Evolutionary conservation across 345 rosid genomes (phyloP).

Genomic region (Pseudoturritis turrita): DNA sequence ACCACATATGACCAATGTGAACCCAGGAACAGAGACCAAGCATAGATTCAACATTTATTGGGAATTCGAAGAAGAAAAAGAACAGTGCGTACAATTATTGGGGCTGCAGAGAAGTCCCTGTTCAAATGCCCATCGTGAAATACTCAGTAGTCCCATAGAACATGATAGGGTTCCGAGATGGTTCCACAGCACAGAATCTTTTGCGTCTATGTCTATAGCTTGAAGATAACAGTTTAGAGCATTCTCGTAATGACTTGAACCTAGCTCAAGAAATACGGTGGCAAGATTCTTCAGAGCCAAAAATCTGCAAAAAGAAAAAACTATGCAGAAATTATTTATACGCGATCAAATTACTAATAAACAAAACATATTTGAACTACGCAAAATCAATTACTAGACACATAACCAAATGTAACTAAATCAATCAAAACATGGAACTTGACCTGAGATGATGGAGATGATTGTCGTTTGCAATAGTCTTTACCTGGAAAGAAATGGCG

Average conservation of each 20-base stretch:
- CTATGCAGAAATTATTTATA: not conserved
- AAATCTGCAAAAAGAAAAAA: constrained; percentile 53
- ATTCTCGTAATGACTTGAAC: constrained; percentile 69
- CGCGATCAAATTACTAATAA: not conserved
- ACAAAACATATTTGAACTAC: not conserved
- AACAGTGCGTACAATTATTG: constrained; percentile 66
- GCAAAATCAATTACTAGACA: constrained; percentile 10
- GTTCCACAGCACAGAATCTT: constrained; percentile 97
- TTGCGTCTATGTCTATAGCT: constrained; percentile 95
- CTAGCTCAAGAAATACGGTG: constrained; percentile 83
- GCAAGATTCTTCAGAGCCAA: constrained; percentile 95
- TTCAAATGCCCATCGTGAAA: constrained; percentile 98
- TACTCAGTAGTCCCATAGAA: constrained; percentile 85
- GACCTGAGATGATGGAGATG: constrained; percentile 93
- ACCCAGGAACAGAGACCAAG: not conserved
- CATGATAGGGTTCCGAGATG: constrained; percentile 97
- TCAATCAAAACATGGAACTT: not conserved
- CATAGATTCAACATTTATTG: not conserved
- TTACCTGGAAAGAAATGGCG: constrained; percentile 44
- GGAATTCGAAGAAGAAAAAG: not conserved
- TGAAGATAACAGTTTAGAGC: constrained; percentile 91
- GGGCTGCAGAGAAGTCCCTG: constrained; percentile 99
- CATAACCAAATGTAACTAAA: constrained; percentile 1
- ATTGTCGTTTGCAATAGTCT: constrained; percentile 56
- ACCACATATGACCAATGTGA: not conserved